Evolutionary conservation across 2,329 filamentous ascomycete species (phyloP), one percentile per base, ranked within the genome.

Genomic region (Didymella segeticola): DNA sequence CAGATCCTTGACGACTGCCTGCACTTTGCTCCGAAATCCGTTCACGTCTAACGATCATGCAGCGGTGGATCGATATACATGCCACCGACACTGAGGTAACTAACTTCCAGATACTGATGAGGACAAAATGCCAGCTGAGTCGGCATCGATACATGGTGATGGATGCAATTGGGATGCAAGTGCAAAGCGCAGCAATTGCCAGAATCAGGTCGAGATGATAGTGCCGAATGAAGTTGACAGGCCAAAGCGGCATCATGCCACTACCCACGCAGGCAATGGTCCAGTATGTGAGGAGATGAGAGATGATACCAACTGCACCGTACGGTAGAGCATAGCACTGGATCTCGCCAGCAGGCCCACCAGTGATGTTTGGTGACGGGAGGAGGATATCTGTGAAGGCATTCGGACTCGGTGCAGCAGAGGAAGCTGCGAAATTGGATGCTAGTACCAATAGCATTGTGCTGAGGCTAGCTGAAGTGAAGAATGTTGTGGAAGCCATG

Each of bases 191-290:
- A 11, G 46, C 20, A 11, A 36, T 20, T 5, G 53, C 53, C 9
- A 62, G 46, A 14, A 43, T 31, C 22, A 57, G 41, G 38, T 59
- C 56, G 41, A 58, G n/a, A n/a, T n/a, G n/a, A n/a, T n/a, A n/a
- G n/a, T n/a, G n/a, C n/a, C n/a, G n/a, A n/a, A n/a, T n/a, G n/a
- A n/a, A n/a, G n/a, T 57, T 43, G 22, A 22, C 46, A 15, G 60
- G 60, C 57, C 57, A 60, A 12, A 61, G 25, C 12, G 55, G 58
- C 7, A 25, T 39, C 45, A 53, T 50, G 17, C 55, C 64, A 0
- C 74, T 62, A 3, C 75, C 73, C 72, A 79, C 78, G 76, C 77
- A 79, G 0, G 73, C 61, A 17, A 80, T 58, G 4, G 80, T 66
- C 2, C 79, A 56, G 25, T 66, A 66, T 1, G 80, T 60, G 0